Base-by-base conservation (phyloP, 257 asterid species). In the Thymus mandschuricus region DNA sequence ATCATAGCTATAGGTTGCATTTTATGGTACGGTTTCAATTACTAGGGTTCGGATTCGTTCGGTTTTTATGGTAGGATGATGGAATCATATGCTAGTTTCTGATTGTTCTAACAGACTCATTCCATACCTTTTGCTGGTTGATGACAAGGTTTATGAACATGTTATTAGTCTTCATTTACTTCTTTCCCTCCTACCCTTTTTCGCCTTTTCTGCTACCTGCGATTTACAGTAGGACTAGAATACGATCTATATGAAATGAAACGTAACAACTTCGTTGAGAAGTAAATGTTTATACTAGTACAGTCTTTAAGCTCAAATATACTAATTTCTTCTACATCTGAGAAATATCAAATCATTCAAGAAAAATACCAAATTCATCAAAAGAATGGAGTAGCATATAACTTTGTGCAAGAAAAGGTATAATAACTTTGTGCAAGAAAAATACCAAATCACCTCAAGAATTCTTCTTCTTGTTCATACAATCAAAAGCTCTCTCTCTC, bases 391-490 rank as follows among this genome's bases (percentile, higher is more conserved):
- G 21, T 56, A 3, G 3, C 40, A 10, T 30, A 56, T 56, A 29
- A 29, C 40, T 30, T 29, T 13, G 2, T 50, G n/a, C 56, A 50
- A 29, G 21, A 21, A n/a, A 13, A n/a, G 2, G 27, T 3, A 1
- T 27, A 9, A 2, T 30, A 29, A 21, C 21, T 21, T 21, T 21
- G 21, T 56, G 40, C 15, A 52, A 31, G 15, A 21, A 21, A 21
- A 21, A 21, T 21, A 21, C 28, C 9, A 58, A 58, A 30, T 33
- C 28, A 58, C 28, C 44, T 58, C 64, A 58, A 58, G 43, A 58
- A 58, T 58, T 58, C 64, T 58, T 58, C 64, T 58, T 57, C 60
- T 50, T 49, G 33, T 41, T 8, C 31, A 61, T 48, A 49, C 64
- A 74, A 70, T 13, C 49, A 58, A 58, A 33, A 45, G 57, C 10